Percentiles rank a stretch among this genome's conserved stretches.
phyloP scores from a whole-genome alignment of 139 green algal genomes.

The Chlamydomonas sphaeroides region DNA sequence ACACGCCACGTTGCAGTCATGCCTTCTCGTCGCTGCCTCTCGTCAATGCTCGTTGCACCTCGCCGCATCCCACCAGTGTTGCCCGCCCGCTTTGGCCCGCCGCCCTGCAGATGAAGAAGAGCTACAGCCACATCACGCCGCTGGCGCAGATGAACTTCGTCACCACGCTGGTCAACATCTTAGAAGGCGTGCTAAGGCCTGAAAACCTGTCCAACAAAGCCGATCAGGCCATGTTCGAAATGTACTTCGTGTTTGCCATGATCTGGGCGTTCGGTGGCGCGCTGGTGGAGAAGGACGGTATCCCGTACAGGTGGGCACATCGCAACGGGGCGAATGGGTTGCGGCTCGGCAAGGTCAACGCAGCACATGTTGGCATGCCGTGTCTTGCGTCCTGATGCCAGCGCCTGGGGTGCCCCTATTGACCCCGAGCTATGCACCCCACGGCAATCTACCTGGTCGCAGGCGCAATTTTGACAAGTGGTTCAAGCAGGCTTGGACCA shows the following conservation, averaged over 20 bases:
- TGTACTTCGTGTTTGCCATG: conserved; percentile 88
- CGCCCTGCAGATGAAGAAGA: conserved; percentile 91
- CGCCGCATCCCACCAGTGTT: too few relatives aligned
- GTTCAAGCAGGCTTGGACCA: conserved; percentile 87
- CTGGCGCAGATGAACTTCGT: conserved; percentile 88
- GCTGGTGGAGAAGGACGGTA: conserved; percentile 89
- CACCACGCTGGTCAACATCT: conserved; percentile 81
- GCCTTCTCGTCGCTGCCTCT: too few relatives aligned
- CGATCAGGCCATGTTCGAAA: conserved; percentile 83
- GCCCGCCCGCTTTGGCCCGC: too few relatives aligned
- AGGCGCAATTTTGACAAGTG: conserved; percentile 91
- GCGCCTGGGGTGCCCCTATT: too few relatives aligned
- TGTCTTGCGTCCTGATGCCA: too few relatives aligned
- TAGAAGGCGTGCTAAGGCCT: conserved; percentile 83
- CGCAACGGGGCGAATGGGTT: too few relatives aligned
- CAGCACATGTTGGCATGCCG: too few relatives aligned
- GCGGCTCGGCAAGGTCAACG: too few relatives aligned
- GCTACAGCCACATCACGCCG: conserved; percentile 83
- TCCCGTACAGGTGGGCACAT: conserved; percentile 80
- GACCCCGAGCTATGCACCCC: background rate
- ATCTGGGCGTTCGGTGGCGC: conserved; percentile 88
- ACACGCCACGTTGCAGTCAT: too few relatives aligned
- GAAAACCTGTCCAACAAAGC: conserved; percentile 83
- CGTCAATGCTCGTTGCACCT: too few relatives aligned
- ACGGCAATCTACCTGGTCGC: background rate